Conservation (phyloP, 208 protist genomes). For the Tritrichomonas foetus region DNA sequence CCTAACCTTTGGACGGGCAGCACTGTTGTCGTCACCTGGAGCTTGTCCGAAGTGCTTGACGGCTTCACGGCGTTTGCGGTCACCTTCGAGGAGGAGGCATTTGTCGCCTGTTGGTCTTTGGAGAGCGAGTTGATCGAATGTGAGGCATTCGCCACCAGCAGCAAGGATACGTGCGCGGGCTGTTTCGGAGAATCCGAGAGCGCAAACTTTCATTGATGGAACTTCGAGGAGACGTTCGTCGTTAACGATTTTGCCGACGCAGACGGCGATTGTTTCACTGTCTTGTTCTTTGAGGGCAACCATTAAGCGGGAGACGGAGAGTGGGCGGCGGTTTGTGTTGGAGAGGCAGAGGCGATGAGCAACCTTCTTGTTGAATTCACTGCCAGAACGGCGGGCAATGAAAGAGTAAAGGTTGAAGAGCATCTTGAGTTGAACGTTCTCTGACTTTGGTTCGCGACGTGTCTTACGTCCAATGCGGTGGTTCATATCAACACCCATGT, state of each 20-base stretch:
- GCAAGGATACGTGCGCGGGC: background rate
- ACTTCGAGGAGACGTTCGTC: conserved; percentile 64
- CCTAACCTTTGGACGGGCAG: background rate
- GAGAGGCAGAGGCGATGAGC: conserved; percentile 88
- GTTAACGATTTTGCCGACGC: conserved; percentile 47
- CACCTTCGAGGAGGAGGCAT: conserved; percentile 60
- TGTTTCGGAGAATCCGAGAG: background rate
- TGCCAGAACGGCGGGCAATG: conserved; percentile 90
- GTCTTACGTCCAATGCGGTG: background rate
- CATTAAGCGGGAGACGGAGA: conserved; percentile 86
- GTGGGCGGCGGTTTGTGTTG: conserved; percentile 82
- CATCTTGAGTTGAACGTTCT: conserved; percentile 92
- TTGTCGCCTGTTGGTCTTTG: background rate
- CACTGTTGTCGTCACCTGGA: background rate
- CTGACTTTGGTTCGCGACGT: background rate
- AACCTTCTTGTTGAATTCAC: conserved; percentile 94
- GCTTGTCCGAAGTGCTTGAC: conserved; percentile 95
- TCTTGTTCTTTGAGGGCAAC: conserved; percentile 75
- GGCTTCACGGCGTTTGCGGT: conserved; percentile 80
- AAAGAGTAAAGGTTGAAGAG: conserved; percentile 98
- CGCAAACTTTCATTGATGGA: conserved; percentile 82
- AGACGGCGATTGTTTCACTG: conserved; percentile 66
- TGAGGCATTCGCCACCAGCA: conserved; percentile 69
- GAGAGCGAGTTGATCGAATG: conserved; percentile 78
- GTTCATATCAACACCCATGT: conserved; percentile 19